Evolutionary conservation across 495 filamentous ascomycete species (phyloP).

Genomic region (Penicillium daleae): DNA sequence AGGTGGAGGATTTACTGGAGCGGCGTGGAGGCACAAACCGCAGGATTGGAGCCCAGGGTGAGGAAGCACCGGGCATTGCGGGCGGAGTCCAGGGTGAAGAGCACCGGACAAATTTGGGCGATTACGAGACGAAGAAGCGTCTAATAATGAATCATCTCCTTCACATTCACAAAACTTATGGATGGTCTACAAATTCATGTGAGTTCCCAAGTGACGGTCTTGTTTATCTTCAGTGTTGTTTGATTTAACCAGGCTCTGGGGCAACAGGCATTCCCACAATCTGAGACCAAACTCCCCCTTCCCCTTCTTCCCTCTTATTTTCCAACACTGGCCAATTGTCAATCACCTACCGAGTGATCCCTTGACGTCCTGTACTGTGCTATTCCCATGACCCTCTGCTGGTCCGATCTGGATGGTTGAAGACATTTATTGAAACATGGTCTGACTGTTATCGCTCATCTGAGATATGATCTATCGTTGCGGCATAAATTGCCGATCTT

Average conservation of each 20-base stretch:
- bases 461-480: not conserved
- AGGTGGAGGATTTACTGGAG: not conserved
- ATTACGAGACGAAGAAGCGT: conserved; percentile 1
- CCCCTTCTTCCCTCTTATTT: not conserved
- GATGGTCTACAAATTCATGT: not conserved
- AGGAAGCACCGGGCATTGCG: not conserved
- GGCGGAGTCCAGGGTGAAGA: conserved; percentile 4
- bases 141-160: not conserved
- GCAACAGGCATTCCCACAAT: not conserved
- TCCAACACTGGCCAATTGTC: not conserved
- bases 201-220: not conserved
- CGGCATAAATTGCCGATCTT: not conserved
- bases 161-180: not conserved
- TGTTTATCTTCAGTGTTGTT: not conserved
- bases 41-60: not conserved
- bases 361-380: not conserved
- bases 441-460: not conserved
- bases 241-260: not conserved
- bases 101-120: not conserved
- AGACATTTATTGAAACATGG: not conserved
- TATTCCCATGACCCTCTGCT: not conserved
- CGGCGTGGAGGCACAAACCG: conserved; percentile 10
- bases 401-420: not conserved
- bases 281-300: not conserved
- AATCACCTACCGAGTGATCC: not conserved